Evolutionary conservation across 495 filamentous ascomycete species (phyloP), one percentile per base, ranked within the genome.

Genomic region (Xylaria nigripes): DNA sequence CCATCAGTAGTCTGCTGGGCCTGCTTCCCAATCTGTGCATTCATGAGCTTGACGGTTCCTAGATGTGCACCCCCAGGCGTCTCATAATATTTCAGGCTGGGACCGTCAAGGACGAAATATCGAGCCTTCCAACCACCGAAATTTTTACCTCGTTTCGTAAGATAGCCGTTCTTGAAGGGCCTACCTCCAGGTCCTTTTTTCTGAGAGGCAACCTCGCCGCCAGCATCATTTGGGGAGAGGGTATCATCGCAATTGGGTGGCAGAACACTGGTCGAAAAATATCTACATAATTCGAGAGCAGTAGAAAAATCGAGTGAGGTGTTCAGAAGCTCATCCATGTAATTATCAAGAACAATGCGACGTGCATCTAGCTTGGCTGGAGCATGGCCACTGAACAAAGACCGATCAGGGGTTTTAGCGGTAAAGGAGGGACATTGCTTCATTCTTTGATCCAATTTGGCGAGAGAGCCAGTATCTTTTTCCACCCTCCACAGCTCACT

Each of bases 101-200:
- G 88, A 1, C 90, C 90, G 62, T 97, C 89, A 0, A 98, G 79
- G 42, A 95, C 78, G 61, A 98, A 98, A 65, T 87, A 97, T 50
- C 93, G 79, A 15, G 89, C 89, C 67, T 98, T 98, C 93, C 93
- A 98, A n/a, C 93, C 93, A 22, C 93, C 93, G 70, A 97, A 97
- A 60, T 96, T 96, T 74, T 98, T 98, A 23, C 93, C 93, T 51
- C 86, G 77, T 71, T 98, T 98, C 6, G 93, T 96, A 27, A 98
- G 74, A 73, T 96, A 97, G 15, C 93, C 93, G 64, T 85, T 90
- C 63, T 91, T 92, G 56, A 83, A 75, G 1, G 85, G 82, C 50
- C 82, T 82, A 2, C 81, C 83, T 56, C 86, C 79, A 8, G 81
- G 74, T 0, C 82, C 80, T 23, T 64, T 67, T 47, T 69, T 74